Conservation (phyloP, 306 rosid genomes). For the Calophaca sinica region DNA sequence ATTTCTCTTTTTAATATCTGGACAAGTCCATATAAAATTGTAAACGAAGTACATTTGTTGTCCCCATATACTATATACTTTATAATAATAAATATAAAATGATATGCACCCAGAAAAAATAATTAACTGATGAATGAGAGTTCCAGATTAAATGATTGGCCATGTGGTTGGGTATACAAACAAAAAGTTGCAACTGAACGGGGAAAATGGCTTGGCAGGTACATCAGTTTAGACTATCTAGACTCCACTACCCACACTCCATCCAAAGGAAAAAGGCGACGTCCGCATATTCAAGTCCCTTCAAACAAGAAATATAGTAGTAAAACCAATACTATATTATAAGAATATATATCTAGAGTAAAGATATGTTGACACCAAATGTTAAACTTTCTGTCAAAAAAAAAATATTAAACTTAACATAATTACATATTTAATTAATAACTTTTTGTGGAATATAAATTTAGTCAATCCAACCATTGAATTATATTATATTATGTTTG, state of each 20-base stretch:
- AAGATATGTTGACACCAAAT: no score
- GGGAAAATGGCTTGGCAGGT: slow-evolving; percentile 19
- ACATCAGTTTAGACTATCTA: slow-evolving; percentile 2
- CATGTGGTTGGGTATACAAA: slow-evolving; percentile 44
- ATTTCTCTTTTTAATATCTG: not conserved
- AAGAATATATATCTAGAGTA: no score
- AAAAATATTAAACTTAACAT: no score
- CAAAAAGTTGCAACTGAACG: slow-evolving; percentile 36
- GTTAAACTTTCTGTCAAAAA: no score
- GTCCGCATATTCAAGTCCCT: slow-evolving; percentile 13
- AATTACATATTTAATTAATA: no score
- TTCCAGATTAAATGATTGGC: slow-evolving; percentile 50
- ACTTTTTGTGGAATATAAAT: no score
- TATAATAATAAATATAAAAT: not conserved
- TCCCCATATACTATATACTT: not conserved
- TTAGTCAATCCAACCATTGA: no score
- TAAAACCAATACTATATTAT: no score
- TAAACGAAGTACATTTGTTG: not conserved
- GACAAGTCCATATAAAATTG: not conserved
- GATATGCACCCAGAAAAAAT: not conserved
- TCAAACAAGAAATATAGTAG: no score
- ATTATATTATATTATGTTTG: no score
- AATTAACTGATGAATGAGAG: slow-evolving; percentile 16
- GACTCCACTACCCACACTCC: no score
- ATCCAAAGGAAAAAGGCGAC: slow-evolving; percentile 18